Evolutionary conservation across 2,329 filamentous ascomycete species (phyloP), one percentile per base, ranked within the genome.

Genomic region (Aphanocladium album): DNA sequence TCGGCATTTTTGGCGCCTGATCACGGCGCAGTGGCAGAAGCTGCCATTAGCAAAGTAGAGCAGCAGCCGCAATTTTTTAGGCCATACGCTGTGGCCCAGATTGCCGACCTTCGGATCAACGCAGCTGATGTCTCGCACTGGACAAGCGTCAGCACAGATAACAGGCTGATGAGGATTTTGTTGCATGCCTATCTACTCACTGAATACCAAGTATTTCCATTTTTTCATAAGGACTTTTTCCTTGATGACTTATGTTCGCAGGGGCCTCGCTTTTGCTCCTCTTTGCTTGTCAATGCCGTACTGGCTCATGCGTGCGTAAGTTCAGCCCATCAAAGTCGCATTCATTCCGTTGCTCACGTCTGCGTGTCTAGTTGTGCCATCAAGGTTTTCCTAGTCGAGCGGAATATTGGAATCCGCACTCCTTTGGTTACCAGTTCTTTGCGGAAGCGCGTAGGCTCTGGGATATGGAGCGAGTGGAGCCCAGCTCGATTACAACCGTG

Each of bases 171-270:
- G 64, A 65, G 69, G 30, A 67, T 66, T 25, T 57, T 72, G 1
- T 55, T 72, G 6, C 56, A 41, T 21, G 46, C 62, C 3, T 72
- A 67, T 55, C 61, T 72, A 19, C 62, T 70, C 2, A 67, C 70
- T 56, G 71, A 75, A 41, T 30, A 71, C 49, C 68, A 69, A 9
- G 73, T 66, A 62, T 70, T 69, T 21, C 65, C 69, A 1, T 61
- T 64, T 5, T 72, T 76, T 46, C 72, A 75, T 17, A 74, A 73
- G 62, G 71, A 73, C 45, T 69, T 65, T 16, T 74, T 76, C 47
- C 64, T 76, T 1, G 63, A 73, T 41, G 73, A 75, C 35, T 72
- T 76, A 72, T 67, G 63, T 12, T 61, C 62, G 1, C 67, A 64
- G 12, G 63, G 64, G 7, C 50, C 60, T 2, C 66, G 67, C 2